Conservation (phyloP, 2,329 filamentous ascomycete species). For the Pezicula carpinea region DNA sequence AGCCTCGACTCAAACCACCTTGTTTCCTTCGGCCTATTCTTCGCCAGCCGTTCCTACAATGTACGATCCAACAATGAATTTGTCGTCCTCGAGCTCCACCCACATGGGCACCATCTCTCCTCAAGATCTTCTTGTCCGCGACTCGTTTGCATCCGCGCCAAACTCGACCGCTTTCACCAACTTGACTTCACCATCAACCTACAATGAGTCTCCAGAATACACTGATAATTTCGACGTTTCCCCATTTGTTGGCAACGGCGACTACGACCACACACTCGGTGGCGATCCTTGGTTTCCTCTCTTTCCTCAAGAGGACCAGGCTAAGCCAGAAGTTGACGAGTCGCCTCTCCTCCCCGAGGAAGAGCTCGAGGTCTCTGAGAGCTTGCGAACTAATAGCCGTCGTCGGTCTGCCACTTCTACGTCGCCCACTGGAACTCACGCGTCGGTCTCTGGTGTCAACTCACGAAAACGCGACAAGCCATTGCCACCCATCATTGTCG, state of each 20-base stretch:
- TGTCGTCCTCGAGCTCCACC: conserved; percentile 38
- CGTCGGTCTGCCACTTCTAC: conserved; percentile 33
- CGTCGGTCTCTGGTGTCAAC: conserved; percentile 64
- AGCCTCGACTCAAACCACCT: conserved; percentile 21
- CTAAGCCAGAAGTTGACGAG: conserved; percentile 21
- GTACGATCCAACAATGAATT: conserved; percentile 44
- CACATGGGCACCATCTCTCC: conserved; percentile 75
- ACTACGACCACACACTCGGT: conserved; percentile 36
- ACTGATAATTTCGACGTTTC: conserved; percentile 70
- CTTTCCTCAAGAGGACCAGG: conserved; percentile 51
- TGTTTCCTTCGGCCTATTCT: conserved; percentile 23
- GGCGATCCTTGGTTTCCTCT: conserved; percentile 67
- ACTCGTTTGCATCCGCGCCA: conserved; percentile 69
- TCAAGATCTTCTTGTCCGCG: conserved; percentile 70
- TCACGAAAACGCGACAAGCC: conserved; percentile 76
- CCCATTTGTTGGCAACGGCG: conserved; percentile 64
- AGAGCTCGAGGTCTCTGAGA: conserved; percentile 43
- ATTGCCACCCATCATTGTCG: conserved; percentile 70
- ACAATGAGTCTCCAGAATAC: conserved; percentile 72
- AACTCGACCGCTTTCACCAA: conserved; percentile 79
- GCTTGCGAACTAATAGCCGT: conserved; percentile 35
- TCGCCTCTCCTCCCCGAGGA: conserved; percentile 32
- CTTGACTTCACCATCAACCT: conserved; percentile 78
- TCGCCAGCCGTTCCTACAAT: conserved; percentile 33
- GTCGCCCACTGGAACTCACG: conserved; percentile 49